Evolutionary conservation across 352 stramenopile genomes (phyloP), one percentile per base, ranked within the genome.

Genomic region (Blastocystis sp.): DNA sequence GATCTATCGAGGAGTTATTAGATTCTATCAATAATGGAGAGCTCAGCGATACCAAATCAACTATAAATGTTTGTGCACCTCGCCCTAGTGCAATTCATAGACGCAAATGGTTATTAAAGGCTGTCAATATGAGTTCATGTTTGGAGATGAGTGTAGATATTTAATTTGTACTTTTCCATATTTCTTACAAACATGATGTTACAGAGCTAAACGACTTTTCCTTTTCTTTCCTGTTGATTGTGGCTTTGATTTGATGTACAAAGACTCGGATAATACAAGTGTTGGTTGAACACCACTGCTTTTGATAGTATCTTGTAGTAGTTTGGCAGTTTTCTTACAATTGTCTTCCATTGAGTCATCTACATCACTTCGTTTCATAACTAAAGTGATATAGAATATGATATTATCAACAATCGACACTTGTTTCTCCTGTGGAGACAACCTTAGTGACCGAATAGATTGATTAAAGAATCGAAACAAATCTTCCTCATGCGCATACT

Each of bases 381-480:
- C 24, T 18, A 62, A 62, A 9, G 63, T 81, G 11, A 81, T 41
- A 43, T 81, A 81, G 20, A 50, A 63, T 16, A 41, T 81, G 37
- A 81, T 18, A 34, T 26, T 65, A 24, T 81, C 70, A 9, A 81
- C 50, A 26, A 81, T 65, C 45, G 37, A 20, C 50, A 34, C 24
- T 13, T 81, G 70, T 26, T 20, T 50, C 11, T 81, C 70, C 18
- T 34, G 39, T 13, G 43, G 20, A 5, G 34, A 65, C 5, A 81
- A 41, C 34, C 70, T 45, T 53, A 81, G 45, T 20, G 70, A 81
- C 55, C 55, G 53, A 24, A 81, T 24, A 18, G 70, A 41, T 41
- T 81, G 70, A 24, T 64, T 81, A 41, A 81, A 81, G 45, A 64
- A 81, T 11, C 70, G 70, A 20, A 81, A 81, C 70, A 81, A 41